Evolutionary conservation across 2,329 filamentous ascomycete species (phyloP), one percentile per base, ranked within the genome.

Genomic region (Meredithiella fracta): DNA sequence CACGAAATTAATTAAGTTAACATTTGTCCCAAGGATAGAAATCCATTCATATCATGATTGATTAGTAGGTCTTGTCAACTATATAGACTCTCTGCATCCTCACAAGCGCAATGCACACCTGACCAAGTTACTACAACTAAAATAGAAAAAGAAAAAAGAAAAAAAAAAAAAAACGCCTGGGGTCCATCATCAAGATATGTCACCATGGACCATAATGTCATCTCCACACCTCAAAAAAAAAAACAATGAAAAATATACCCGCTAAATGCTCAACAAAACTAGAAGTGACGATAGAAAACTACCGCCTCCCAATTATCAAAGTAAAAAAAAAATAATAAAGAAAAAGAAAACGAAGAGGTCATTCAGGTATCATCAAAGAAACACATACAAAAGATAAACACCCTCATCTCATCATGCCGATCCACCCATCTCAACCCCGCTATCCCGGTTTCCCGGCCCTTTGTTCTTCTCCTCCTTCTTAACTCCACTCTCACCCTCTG

Each of bases 301-400:
- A 23, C 47, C n/a, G n/a, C 20, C 49, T 40, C 15, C 31, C 23
- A 31, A 51, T 26, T 9, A 37, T 23, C 7, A 17, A 34, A 25
- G 8, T 17, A 47, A 49, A 47, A 9, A 55, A 50, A 31, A 31
- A 23, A 55, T 37, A 38, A 17, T 29, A 47, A 34, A 56, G 17
- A 25, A 42, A 52, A 25, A 29, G n/a, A 51, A 20, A 37, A 52
- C 29, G 42, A 31, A 56, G 40, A 17, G 20, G 25, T 51, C 54
- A 55, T 57, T 49, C 25, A 53, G 31, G 31, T 29, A 57, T 47
- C 26, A 47, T 57, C 51, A 49, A 51, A 51, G 31, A 26, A 34
- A 52, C 29, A 25, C 31, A 47, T 37, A 53, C 49, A 42, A 26
- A 44, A 53, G 17, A 56, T 20, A 17, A 52, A 53, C 31, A 38